A percentile compares a stretch with the other conserved stretches of the same genome.
phyloP scores from a whole-genome alignment of 352 stramenopile species.

The Phytophthora lateralis region DNA sequence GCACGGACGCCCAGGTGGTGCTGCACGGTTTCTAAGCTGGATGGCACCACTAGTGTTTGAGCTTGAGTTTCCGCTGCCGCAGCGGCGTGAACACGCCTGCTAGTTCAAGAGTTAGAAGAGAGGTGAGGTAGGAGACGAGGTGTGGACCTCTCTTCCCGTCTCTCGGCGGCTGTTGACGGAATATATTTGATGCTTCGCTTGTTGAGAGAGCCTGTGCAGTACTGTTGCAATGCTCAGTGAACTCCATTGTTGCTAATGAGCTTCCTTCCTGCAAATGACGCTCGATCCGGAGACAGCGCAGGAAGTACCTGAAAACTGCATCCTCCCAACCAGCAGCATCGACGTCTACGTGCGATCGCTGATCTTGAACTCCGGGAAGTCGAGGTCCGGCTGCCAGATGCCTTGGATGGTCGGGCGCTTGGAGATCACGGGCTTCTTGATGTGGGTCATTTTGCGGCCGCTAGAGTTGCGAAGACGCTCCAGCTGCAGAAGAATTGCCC shows the following conservation, averaged over 20 bases:
- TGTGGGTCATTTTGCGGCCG: constrained; percentile 87
- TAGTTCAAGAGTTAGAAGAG: constrained; percentile 28
- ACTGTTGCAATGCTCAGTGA: constrained; percentile 18
- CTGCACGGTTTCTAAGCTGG: constrained; percentile 97
- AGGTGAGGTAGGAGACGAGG: constrained; percentile 7
- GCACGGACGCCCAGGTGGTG: constrained; percentile 94
- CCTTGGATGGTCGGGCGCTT: constrained; percentile 84
- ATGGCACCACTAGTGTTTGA: constrained; percentile 1
- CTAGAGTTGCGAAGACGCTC: constrained; percentile 87
- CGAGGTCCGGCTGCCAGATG: constrained; percentile 88
- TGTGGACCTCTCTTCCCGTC: constrained; percentile 4
- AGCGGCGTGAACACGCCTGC: constrained; percentile 11
- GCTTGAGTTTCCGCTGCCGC: constrained; percentile 16
- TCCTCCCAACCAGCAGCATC: constrained; percentile 11
- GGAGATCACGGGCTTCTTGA: constrained; percentile 85
- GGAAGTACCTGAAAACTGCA: constrained; percentile 1
- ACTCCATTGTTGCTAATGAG: neutral
- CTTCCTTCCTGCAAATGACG: neutral
- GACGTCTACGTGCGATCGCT: constrained; percentile 55
- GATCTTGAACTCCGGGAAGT: constrained; percentile 88
- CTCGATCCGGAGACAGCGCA: neutral
- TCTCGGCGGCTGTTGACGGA: constrained; percentile 35
- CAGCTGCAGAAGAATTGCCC: constrained; percentile 43
- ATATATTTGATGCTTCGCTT: constrained; percentile 55
- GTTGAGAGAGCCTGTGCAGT: constrained; percentile 13